Evolutionary conservation across 192 early-diverging fungal genomes (phyloP), one percentile per base, ranked within the genome.

Genomic region (Podochytrium sp.): DNA sequence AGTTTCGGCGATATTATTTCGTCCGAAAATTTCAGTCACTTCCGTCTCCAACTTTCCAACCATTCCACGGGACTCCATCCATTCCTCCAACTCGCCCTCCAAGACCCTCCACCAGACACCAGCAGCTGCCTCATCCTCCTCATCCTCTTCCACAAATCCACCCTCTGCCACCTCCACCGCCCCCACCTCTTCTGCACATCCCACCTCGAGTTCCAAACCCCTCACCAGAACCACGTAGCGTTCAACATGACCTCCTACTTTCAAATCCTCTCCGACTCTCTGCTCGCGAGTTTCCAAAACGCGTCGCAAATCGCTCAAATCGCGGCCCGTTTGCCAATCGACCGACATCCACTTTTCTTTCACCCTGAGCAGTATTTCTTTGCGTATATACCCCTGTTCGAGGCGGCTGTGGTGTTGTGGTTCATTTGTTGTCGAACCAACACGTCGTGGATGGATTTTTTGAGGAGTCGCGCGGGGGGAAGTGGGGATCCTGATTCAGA

Each of bases 401-500:
- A 62, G 38, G 60, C 60, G 35, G 60, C 60, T 27, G 27, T 62
- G 10, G 60, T 62, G 6, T 20, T 62, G 35, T 62, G 60, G 60
- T 62, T 62, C 60, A 39, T 62, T 39, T 62, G 33, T 20, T 62
- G 60, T 2, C 14, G 29, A 39, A 0, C 60, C 7, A 12, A 25
- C 0, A 27, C 60, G 27, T 38, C 34, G 7, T 62, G 60, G 60
- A 20, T 16, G 0, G 35, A 30, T 0, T 16, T 14, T 14, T 39
- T 39, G 35, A 20, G 20, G 10, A 47, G 43, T 20, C 7, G 20
- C 43, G 20, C 20, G 43, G 43, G 10, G 43, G 20, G 7, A 12
- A 20, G 7, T 47, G 43, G 43, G 7, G 43, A 12, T 47, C 20
- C 20, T 7, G 20, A 47, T 12, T 7, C 20, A 20, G 7, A 12